Evolutionary conservation across 495 filamentous ascomycete genomes (phyloP), one percentile per base, ranked within the genome.

Genomic region (Hypoxylon trugodes): DNA sequence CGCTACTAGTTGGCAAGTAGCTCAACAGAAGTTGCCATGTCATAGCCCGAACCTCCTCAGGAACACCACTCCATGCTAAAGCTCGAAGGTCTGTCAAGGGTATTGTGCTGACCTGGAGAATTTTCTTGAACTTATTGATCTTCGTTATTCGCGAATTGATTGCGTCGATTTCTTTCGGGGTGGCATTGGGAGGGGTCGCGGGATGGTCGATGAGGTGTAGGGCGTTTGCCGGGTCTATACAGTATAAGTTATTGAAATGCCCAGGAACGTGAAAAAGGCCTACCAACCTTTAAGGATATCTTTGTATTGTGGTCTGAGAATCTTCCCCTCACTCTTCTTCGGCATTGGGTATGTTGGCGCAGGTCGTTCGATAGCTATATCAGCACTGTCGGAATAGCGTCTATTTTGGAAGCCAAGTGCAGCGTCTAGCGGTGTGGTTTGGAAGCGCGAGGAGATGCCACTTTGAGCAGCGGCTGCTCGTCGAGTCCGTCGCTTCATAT

Each of bases 71-170:
- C 95, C 95, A 98, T 32, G 95, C 89, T 24, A 92, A 80, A 61
- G 90, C 82, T 51, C 95, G 84, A 10, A 98, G 79, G 61, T 97
- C 96, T 16, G 87, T 76, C 0, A 97, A 75, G 22, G 92, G 88
- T 71, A 98, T 94, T 1, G 91, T 90, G 54, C 89, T 95, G 13
- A 93, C 86, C 77, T 98, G 95, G 10, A 98, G 79, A 19, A 98
- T 90, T 56, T 88, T 87, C 72, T 98, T 98, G 82, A 98, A 98
- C 72, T 98, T 98, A 76, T 98, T 98, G 73, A 98, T 98, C 54
- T 93, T 88, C 1, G 90, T 89, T 58, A 97, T 96, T 46, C 92
- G 87, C 41, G 93, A 89, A 33, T 90, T 90, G 69, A 97, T 89
- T 12, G 87, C 88, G 65, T 97, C 96, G 32, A 87, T 83, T 66